These are phyloP conservation scores for Silene vulgaris DNA, from an alignment of 179 eudicot species.

Conservation along the genomic window DNA sequence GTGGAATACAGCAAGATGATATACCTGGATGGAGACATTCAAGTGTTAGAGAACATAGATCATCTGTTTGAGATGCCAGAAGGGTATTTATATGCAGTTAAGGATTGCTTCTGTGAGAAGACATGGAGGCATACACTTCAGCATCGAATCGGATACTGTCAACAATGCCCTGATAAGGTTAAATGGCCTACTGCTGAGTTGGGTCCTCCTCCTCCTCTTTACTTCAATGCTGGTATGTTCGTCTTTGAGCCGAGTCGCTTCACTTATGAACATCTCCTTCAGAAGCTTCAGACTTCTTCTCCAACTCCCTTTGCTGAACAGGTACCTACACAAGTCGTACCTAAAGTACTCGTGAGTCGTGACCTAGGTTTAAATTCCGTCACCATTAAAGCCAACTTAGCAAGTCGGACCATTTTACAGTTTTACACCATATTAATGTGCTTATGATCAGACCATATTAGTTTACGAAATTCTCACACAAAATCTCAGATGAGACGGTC, in stretches of 20 bases:
- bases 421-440: neutral
- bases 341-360: neutral
- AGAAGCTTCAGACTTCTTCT: neutral
- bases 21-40: constrained; percentile 41
- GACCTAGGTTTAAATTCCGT: neutral
- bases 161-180: constrained; percentile 17
- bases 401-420: neutral
- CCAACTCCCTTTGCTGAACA: constrained; percentile 15
- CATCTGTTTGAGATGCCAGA: constrained; percentile 36
- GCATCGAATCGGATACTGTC: constrained; percentile 33
- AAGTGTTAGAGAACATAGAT: constrained; percentile 36
- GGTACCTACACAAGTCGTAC: neutral
- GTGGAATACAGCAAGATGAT: constrained; percentile 35
- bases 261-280: constrained; percentile 28
- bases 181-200: constrained; percentile 27
- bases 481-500: neutral
- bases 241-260: constrained; percentile 30
- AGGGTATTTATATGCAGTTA: constrained; percentile 33
- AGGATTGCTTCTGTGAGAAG: constrained; percentile 39
- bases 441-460: neutral
- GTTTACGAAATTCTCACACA: neutral
- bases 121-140: constrained; percentile 33
- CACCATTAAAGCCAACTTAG: no score
- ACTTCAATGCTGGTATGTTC: constrained; percentile 42
- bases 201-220: constrained; percentile 33